These are phyloP conservation scores for Botrytis paeoniae DNA, from an alignment of 2,329 filamentous ascomycete species.

Conservation along the genomic window DNA sequence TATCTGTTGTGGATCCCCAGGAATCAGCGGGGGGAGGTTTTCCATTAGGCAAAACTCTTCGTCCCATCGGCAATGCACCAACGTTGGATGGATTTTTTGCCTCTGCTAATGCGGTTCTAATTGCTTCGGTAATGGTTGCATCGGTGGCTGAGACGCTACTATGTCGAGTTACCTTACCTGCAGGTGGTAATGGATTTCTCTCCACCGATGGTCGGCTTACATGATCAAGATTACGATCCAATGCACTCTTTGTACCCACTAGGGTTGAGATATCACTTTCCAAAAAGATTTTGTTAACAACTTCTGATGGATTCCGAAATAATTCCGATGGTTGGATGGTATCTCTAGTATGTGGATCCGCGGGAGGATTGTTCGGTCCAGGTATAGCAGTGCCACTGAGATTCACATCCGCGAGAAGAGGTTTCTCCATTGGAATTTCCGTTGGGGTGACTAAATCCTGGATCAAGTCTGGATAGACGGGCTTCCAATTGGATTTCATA, in stretches of 20 bases:
- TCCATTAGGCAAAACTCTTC: slow-evolving; percentile 28
- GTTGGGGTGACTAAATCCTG: slow-evolving; percentile 25
- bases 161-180: slow-evolving; percentile 30
- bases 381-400: slow-evolving; percentile 4
- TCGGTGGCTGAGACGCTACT: slow-evolving; percentile 29
- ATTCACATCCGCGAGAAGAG: slow-evolving; percentile 17
- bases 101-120: slow-evolving; percentile 29
- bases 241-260: slow-evolving; percentile 24
- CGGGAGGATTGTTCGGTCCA: slow-evolving; percentile 19
- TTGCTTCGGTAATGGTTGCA: slow-evolving; percentile 29
- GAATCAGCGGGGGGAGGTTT: slow-evolving; percentile 20
- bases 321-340: slow-evolving; percentile 33
- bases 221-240: slow-evolving; percentile 19
- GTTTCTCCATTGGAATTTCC: slow-evolving; percentile 5
- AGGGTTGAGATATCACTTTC: slow-evolving; percentile 27
- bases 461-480: slow-evolving; percentile 28
- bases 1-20: slow-evolving; percentile 18
- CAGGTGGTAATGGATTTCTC: slow-evolving; percentile 12
- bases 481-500: slow-evolving; percentile 22
- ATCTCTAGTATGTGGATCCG: slow-evolving; percentile 23
- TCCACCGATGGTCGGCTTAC: slow-evolving; percentile 18
- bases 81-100: slow-evolving; percentile 20
- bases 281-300: slow-evolving; percentile 23
- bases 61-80: slow-evolving; percentile 17
- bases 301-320: slow-evolving; percentile 21